Percentiles rank a stretch among this genome's conserved stretches.
phyloP scores from a whole-genome alignment of 345 rosid genomes.

The Zanthoxylum bungeanum region DNA sequence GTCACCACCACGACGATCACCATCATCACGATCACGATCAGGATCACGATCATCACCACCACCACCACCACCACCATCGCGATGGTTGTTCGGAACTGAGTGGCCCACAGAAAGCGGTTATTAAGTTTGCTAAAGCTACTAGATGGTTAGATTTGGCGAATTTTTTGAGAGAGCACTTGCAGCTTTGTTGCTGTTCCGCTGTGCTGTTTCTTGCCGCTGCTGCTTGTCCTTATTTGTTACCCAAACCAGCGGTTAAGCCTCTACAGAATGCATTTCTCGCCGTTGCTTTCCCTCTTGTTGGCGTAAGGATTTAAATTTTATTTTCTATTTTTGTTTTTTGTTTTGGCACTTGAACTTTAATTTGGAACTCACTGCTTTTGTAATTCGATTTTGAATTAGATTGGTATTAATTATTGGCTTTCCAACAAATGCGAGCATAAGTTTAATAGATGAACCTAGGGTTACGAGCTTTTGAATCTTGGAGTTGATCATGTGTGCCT shows the following conservation, averaged over 20 bases:
- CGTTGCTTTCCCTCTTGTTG: conserved; percentile 85
- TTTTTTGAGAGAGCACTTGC: conserved; percentile 80
- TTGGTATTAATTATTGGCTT: no score
- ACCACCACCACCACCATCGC: conserved; percentile 42
- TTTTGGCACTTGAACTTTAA: neutral
- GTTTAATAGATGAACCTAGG: neutral
- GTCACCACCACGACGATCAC: conserved; percentile 17
- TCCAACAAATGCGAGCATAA: neutral
- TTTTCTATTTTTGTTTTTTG: neutral
- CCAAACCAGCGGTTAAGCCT: conserved; percentile 57
- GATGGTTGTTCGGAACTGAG: conserved; percentile 37
- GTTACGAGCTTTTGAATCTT: neutral
- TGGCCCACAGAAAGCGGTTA: conserved; percentile 45
- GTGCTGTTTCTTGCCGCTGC: conserved; percentile 73
- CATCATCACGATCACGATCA: conserved; percentile 34
- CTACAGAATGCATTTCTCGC: conserved; percentile 62
- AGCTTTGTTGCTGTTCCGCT: conserved; percentile 73
- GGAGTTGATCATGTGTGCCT: neutral
- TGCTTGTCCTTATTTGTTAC: conserved; percentile 65
- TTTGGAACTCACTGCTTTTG: neutral
- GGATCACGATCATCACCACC: conserved; percentile 40
- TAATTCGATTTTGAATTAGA: neutral
- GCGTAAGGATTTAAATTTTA: conserved; percentile 50
- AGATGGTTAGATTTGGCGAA: conserved; percentile 81
- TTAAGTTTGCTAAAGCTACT: conserved; percentile 57